Evolutionary conservation across 2,329 filamentous ascomycete genomes (phyloP).

Genomic region (Penicillium brasilianum): DNA sequence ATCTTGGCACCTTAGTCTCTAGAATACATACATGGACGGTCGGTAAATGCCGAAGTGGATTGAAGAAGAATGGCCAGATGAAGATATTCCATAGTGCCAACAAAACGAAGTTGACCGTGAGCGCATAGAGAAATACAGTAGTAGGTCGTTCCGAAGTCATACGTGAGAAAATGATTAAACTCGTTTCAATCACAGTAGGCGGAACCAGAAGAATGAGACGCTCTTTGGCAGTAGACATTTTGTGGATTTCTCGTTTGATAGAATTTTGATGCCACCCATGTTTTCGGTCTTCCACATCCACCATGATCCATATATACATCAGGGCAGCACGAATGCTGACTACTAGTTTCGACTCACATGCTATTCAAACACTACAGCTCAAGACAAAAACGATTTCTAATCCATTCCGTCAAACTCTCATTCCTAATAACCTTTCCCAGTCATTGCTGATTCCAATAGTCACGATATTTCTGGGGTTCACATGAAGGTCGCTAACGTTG

Average conservation of each 20-base stretch:
- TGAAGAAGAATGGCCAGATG: constrained; percentile 57
- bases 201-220: constrained; percentile 10
- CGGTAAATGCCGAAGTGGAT: constrained; percentile 56
- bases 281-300: neutral
- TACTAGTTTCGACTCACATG: constrained; percentile 2
- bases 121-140: constrained; percentile 25
- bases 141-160: constrained; percentile 15
- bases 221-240: constrained; percentile 18
- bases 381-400: neutral
- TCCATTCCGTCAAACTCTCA: neutral
- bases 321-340: neutral
- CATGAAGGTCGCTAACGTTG: constrained; percentile 11
- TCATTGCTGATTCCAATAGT: neutral
- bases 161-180: constrained; percentile 7
- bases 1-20: neutral
- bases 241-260: neutral
- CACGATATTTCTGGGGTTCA: constrained; percentile 4
- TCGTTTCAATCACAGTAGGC: constrained; percentile 13
- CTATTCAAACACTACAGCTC: neutral
- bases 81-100: constrained; percentile 46
- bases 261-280: neutral
- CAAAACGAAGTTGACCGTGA: constrained; percentile 32
- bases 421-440: neutral
- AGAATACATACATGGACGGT: constrained; percentile 34
- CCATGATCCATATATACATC: neutral